phyloP scores from a whole-genome alignment of 352 stramenopile genomes.

The Globisporangium iwayamae region DNA sequence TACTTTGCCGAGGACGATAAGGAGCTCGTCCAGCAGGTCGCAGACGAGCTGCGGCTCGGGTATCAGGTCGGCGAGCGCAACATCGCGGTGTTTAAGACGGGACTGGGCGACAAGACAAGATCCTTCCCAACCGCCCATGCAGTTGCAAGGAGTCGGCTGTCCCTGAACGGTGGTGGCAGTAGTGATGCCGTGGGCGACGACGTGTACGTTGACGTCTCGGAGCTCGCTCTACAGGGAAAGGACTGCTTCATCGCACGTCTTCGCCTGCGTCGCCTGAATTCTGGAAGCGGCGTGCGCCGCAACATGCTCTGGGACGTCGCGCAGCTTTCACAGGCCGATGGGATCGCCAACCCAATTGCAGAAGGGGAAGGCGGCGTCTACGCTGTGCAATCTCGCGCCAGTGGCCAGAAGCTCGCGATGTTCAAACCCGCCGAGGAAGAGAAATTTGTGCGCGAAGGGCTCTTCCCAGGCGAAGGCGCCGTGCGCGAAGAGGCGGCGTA shows the following conservation, averaged over 20 bases:
- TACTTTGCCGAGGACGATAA: conserved; percentile 63
- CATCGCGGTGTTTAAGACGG: conserved; percentile 57
- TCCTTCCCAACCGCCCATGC: conserved; percentile 7
- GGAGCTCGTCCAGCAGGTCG: conserved; percentile 42
- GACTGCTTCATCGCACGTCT: conserved; percentile 69
- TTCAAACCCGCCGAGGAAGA: conserved; percentile 83
- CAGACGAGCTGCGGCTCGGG: conserved; percentile 45
- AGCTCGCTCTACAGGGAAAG: conserved; percentile 67
- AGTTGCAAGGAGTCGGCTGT: conserved; percentile 8
- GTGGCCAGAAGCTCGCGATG: conserved; percentile 71
- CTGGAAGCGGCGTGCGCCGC: conserved; percentile 48
- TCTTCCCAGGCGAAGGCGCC: conserved; percentile 63
- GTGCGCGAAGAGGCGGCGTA: conserved; percentile 76
- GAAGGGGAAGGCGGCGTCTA: conserved; percentile 76
- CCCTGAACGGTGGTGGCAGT: conserved; percentile 13
- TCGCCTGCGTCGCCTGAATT: conserved; percentile 54
- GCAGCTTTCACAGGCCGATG: conserved; percentile 42
- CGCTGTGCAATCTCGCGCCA: conserved; percentile 59
- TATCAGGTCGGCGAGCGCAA: conserved; percentile 65
- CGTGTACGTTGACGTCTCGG: conserved; percentile 66
- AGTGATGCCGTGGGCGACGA: conserved; percentile 28
- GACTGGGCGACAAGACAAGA: conserved; percentile 20
- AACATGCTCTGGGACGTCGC: conserved; percentile 83
- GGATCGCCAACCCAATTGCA: conserved; percentile 45
- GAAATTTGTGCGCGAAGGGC: conserved; percentile 68